Evolutionary conservation across 1,284 basidiomycete genomes (phyloP).

Genomic region (Malassezia pachydermatis): DNA sequence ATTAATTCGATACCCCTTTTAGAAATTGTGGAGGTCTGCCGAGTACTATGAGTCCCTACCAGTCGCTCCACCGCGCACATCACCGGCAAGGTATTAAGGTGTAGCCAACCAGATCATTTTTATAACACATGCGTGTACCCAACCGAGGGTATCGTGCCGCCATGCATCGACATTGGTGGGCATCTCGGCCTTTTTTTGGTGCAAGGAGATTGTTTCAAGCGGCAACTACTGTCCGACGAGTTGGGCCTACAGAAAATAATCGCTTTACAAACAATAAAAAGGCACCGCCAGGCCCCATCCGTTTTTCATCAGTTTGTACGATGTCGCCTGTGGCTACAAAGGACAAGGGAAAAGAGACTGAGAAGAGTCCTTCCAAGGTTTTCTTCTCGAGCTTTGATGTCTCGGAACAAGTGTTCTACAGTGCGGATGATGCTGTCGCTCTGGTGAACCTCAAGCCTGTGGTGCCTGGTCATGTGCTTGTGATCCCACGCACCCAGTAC

Average conservation of each 20-base stretch:
- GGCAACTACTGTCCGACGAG: too few relatives aligned
- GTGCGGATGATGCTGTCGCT: conserved; percentile 19
- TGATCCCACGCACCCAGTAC: conserved; percentile 33
- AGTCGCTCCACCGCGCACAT: not conserved
- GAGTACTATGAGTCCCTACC: not conserved
- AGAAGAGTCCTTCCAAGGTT: too few relatives aligned
- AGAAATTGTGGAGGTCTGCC: too few relatives aligned
- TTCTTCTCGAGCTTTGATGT: conserved; percentile 30
- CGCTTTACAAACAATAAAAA: not conserved
- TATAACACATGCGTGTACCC: not conserved
- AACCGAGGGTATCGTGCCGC: not conserved
- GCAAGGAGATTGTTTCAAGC: too few relatives aligned
- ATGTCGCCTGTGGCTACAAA: conserved; percentile 9
- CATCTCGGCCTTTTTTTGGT: too few relatives aligned
- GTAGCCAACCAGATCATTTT: not conserved
- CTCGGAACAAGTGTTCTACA: conserved; percentile 27
- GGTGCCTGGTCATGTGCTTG: conserved; percentile 41
- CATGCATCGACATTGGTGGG: not conserved
- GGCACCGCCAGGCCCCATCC: not conserved
- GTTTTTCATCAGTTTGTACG: not conserved
- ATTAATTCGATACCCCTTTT: too few relatives aligned
- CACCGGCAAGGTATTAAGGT: conserved; percentile 1
- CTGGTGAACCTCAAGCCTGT: conserved; percentile 47
- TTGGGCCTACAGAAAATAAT: too few relatives aligned
- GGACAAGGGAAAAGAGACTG: too few relatives aligned